Conservation (phyloP, 306 rosid species). For the Gleditsia sinensis region DNA sequence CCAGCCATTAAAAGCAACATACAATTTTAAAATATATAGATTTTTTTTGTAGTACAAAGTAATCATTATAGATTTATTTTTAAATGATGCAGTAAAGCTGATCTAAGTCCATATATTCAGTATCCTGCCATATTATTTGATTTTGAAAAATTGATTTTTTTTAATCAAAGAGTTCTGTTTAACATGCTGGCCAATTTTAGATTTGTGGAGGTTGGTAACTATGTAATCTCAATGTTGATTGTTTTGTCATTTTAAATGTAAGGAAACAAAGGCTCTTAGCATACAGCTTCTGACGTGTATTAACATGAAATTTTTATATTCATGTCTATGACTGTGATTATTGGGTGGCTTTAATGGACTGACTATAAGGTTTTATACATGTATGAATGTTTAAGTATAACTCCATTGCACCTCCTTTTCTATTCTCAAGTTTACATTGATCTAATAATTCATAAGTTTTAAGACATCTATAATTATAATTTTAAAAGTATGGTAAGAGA, state of each 20-base stretch:
- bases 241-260: not conserved
- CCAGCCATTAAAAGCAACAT: not conserved
- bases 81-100: not conserved
- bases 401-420: conserved; percentile 1
- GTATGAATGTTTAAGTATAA: not conserved
- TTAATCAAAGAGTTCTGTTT: not conserved
- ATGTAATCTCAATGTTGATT: not conserved
- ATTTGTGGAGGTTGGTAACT: not conserved
- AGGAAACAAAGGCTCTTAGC: not conserved
- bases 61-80: not conserved
- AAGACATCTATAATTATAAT: not conserved
- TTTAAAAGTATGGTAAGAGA: not conserved
- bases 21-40: not conserved
- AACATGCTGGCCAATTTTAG: not conserved
- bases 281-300: not conserved
- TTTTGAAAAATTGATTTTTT: not conserved
- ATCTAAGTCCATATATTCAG: not conserved
- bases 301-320: not conserved
- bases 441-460: not conserved
- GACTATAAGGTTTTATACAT: not conserved
- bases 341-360: not conserved
- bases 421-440: conserved; percentile 23
- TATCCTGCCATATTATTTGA: not conserved
- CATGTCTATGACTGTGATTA: not conserved
- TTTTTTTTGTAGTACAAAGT: not conserved